Evolutionary conservation across 1,284 basidiomycete species (phyloP).

Genomic region (Fistulinella cinereoalba): DNA sequence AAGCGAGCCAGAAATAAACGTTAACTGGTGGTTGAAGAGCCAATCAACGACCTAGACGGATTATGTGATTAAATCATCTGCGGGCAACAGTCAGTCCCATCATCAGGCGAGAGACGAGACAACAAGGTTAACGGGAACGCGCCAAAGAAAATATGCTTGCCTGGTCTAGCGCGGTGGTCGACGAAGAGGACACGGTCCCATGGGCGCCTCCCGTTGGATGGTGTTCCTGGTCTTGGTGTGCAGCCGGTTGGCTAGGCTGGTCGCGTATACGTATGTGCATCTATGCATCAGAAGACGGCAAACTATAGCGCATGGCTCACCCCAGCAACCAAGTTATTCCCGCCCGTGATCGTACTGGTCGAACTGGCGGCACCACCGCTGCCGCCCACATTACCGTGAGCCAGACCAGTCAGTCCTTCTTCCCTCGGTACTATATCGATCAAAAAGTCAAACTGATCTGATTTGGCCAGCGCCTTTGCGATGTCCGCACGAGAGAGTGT

Average conservation of each 20-base stretch:
- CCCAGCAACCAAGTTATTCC: conserved; percentile 25
- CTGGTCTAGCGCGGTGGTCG: conserved; percentile 23
- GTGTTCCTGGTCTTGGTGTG: conserved; percentile 29
- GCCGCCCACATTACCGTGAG: conserved; percentile 8
- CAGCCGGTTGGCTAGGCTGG: conserved; percentile 24
- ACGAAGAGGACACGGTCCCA: conserved; percentile 18
- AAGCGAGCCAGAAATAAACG: no score
- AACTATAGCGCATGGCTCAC: conserved; percentile 8
- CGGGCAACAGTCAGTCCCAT: conserved; percentile 4
- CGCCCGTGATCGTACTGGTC: not conserved
- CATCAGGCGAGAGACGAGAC: no score
- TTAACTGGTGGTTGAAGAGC: not conserved
- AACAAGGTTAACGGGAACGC: not conserved
- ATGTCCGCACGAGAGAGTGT: conserved; percentile 90
- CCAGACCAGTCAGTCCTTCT: conserved; percentile 41
- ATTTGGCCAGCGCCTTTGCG: conserved; percentile 83
- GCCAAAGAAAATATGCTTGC: conserved; percentile 2
- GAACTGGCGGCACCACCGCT: not conserved
- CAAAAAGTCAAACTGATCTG: conserved; percentile 90
- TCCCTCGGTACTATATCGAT: conserved; percentile 91
- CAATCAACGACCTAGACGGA: not conserved
- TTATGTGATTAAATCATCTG: conserved; percentile 4
- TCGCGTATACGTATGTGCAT: not conserved
- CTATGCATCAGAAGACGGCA: not conserved
- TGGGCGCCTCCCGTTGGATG: conserved; percentile 12